Conservation (phyloP, 1,284 basidiomycete species). For the Mycosarcoma maydis region DNA sequence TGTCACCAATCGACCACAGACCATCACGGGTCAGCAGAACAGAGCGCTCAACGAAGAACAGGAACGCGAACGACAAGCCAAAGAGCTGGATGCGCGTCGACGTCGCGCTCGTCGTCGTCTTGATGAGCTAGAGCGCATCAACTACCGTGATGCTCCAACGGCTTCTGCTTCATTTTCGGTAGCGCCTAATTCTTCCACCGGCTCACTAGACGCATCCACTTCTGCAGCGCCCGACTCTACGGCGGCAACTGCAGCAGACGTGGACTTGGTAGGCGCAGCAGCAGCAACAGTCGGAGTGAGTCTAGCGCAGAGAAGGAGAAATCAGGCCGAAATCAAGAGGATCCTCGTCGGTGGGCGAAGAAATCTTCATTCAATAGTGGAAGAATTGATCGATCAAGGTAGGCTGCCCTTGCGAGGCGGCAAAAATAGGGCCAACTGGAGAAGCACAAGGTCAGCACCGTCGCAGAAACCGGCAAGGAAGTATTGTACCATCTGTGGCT, state of each 20-base stretch:
- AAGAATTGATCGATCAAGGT: constrained; percentile 38
- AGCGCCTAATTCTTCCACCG: neutral
- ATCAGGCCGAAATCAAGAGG: constrained; percentile 36
- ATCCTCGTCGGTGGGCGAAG: constrained; percentile 20
- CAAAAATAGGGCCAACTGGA: constrained; percentile 21
- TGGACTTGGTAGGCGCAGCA: neutral
- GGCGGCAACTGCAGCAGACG: neutral
- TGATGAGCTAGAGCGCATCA: constrained; percentile 42
- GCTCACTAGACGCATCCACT: constrained; percentile 1
- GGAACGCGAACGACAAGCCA: constrained; percentile 35
- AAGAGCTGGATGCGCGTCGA: constrained; percentile 31
- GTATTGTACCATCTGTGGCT: constrained; percentile 45
- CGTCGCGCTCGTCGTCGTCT: constrained; percentile 36
- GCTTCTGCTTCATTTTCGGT: constrained; percentile 3
- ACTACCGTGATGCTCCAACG: constrained; percentile 35
- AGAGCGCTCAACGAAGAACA: constrained; percentile 38
- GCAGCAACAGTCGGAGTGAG: constrained; percentile 11
- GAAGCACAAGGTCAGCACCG: constrained; percentile 16
- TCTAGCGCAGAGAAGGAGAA: constrained; percentile 22
- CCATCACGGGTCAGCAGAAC: constrained; percentile 42
- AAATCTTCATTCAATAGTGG: constrained; percentile 30
- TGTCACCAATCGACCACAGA: constrained; percentile 42
- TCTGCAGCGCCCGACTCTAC: neutral
- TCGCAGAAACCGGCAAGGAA: constrained; percentile 16
- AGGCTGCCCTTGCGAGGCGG: constrained; percentile 16